A percentile compares a stretch with the other conserved stretches of the same genome.
phyloP scores from a whole-genome alignment of 257 asterid genomes.

The Nyctanthes arbortristis region DNA sequence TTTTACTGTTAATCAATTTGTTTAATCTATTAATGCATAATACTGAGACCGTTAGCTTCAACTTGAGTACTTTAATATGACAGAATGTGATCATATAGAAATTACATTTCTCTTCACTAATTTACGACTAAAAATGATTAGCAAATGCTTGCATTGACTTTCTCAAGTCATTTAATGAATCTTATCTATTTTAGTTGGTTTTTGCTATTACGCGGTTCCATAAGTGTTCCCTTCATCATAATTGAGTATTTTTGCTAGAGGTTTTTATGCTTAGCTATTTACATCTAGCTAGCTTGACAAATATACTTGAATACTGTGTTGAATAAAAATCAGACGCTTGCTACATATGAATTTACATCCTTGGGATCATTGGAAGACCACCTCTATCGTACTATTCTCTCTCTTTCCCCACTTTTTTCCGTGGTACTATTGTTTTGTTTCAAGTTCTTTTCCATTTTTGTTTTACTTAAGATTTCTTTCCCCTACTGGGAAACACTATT shows the following conservation, averaged over 20 bases:
- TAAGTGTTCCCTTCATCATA: slow-evolving; percentile 96
- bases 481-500: not conserved
- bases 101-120: not conserved
- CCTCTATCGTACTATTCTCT: slow-evolving; percentile 66
- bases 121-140: not conserved
- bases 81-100: not conserved
- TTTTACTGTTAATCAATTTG: not conserved
- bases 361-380: slow-evolving; percentile 96
- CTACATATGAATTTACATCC: slow-evolving; percentile 97
- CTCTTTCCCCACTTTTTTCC: no score
- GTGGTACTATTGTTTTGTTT: slow-evolving; percentile 4
- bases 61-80: not conserved
- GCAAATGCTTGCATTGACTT: not conserved
- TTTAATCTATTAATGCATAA: not conserved
- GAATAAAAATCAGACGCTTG: slow-evolving; percentile 98
- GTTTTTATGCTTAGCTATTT: slow-evolving; percentile 98
- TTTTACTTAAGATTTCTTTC: not conserved
- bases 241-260: slow-evolving; percentile 92
- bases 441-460: not conserved
- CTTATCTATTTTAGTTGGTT: slow-evolving; percentile 47
- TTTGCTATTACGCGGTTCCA: slow-evolving; percentile 97
- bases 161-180: not conserved
- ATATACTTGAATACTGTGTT: slow-evolving; percentile 91
- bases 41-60: not conserved
- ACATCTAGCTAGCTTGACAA: slow-evolving; percentile 92